phyloP scores from a whole-genome alignment of 2,329 filamentous ascomycete genomes.

The Lizonia empirigonia region DNA sequence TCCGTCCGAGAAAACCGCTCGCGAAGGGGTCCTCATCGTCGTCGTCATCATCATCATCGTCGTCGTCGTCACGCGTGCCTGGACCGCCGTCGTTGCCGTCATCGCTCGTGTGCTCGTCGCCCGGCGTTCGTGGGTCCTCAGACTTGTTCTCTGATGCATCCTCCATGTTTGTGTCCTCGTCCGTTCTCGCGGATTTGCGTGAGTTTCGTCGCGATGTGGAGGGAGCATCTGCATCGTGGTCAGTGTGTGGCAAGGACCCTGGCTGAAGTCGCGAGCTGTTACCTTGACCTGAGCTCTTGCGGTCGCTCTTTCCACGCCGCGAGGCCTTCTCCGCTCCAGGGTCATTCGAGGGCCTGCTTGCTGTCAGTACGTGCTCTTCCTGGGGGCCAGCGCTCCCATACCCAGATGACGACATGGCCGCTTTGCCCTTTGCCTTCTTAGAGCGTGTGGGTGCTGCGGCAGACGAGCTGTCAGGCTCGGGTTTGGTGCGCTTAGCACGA shows the following conservation, averaged over 20 bases:
- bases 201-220: constrained; percentile 42
- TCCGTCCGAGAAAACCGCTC: constrained; percentile 68
- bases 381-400: constrained; percentile 51
- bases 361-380: constrained; percentile 27
- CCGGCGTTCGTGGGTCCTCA: constrained; percentile 50
- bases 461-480: constrained; percentile 61
- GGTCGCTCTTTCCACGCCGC: constrained; percentile 75
- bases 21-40: constrained; percentile 67
- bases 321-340: constrained; percentile 69
- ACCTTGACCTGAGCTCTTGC: constrained; percentile 70
- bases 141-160: constrained; percentile 68
- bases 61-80: constrained; percentile 55
- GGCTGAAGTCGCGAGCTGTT: constrained; percentile 23
- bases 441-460: constrained; percentile 48
- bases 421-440: constrained; percentile 65
- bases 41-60: constrained; percentile 58
- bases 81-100: constrained; percentile 60
- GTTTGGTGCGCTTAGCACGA: constrained; percentile 63
- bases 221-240: constrained; percentile 30
- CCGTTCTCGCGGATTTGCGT: constrained; percentile 50
- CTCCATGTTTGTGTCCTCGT: constrained; percentile 73
- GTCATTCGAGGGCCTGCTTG: constrained; percentile 64
- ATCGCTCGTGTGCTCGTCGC: constrained; percentile 51
- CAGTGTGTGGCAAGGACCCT: constrained; percentile 33
- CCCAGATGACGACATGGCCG: constrained; percentile 75